Evolutionary conservation across 352 stramenopile species (phyloP), one percentile per base, ranked within the genome.

Genomic region (Globisporangium cylindrosporum): DNA sequence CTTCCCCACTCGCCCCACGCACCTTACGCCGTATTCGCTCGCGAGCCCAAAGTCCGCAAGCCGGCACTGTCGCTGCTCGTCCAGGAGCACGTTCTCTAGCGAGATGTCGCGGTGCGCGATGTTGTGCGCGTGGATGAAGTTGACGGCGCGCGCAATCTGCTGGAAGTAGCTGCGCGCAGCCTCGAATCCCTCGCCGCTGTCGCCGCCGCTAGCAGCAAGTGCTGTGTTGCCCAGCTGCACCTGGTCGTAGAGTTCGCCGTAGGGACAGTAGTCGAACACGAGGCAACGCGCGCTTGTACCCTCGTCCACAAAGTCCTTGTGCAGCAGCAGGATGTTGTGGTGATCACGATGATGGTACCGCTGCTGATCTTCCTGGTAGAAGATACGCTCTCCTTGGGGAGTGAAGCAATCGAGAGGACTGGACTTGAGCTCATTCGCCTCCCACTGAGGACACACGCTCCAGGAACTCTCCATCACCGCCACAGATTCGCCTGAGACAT

Each of bases 41-140:
- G 82, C 73, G 18, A 91, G 73, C 7, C 82, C 82, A 72, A 91
- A 88, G 63, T 91, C 82, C 4, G 69, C 76, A 1, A 86, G 69
- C 22, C 81, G 77, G 46, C 81, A 91, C 15, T 81, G 66, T 1
- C 66, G 69, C 10, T 68, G 58, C 32, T 60, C 72, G 58, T 89
- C 82, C 29, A 92, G 59, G 20, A 92, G 71, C 22, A 90, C 74
- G 46, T 92, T 92, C 64, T 92, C 84, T 20, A 90, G 67, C 20
- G 81, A 90, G 54, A 92, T 61, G 58, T 91, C 83, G 57, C 81
- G 82, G 61, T 92, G 84, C 9, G 82, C 81, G 27, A 90, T 83
- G 58, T 79, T 79, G 3, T 68, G 71, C 6, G 69, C 59, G 62
- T 92, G 84, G 22, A 92, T 70, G 64, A 83, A 87, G 32, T 53